A percentile compares a stretch with the other conserved stretches of the same genome.
These are phyloP conservation scores for Populus hybrid DNA, from an alignment of 441 rosid species.

Conservation along the genomic window DNA sequence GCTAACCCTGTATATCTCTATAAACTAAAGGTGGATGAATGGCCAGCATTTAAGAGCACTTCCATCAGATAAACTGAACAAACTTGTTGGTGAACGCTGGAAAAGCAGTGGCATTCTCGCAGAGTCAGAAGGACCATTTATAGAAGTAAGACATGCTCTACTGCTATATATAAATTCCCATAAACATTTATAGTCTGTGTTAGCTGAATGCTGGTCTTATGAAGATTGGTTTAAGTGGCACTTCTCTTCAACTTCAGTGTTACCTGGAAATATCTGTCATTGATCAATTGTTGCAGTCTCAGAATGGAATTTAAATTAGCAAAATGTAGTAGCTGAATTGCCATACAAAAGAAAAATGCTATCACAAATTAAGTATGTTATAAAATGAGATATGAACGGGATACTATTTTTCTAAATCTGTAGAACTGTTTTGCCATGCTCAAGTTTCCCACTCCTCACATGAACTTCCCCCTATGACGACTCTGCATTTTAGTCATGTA, in stretches of 20 bases:
- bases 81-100: conserved; percentile 83
- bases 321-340: background rate
- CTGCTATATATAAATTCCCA: background rate
- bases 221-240: background rate
- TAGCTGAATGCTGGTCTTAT: background rate
- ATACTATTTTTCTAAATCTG: background rate
- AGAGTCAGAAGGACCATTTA: conserved; percentile 61
- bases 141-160: conserved; percentile 54
- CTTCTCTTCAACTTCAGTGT: background rate
- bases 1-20: conserved; percentile 8
- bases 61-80: conserved; percentile 57
- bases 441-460: background rate
- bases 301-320: background rate
- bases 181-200: background rate
- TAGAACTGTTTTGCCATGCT: background rate
- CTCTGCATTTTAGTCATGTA: background rate
- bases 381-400: background rate
- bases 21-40: conserved; percentile 87
- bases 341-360: background rate
- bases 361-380: background rate
- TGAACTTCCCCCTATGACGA: background rate
- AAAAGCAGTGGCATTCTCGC: conserved; percentile 56
- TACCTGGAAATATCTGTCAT: background rate
- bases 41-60: conserved; percentile 79
- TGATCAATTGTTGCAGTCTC: background rate